Evolutionary conservation across 495 filamentous ascomycete genomes (phyloP), one percentile per base, ranked within the genome.

Genomic region (Lasiosphaeriaceae sp.): DNA sequence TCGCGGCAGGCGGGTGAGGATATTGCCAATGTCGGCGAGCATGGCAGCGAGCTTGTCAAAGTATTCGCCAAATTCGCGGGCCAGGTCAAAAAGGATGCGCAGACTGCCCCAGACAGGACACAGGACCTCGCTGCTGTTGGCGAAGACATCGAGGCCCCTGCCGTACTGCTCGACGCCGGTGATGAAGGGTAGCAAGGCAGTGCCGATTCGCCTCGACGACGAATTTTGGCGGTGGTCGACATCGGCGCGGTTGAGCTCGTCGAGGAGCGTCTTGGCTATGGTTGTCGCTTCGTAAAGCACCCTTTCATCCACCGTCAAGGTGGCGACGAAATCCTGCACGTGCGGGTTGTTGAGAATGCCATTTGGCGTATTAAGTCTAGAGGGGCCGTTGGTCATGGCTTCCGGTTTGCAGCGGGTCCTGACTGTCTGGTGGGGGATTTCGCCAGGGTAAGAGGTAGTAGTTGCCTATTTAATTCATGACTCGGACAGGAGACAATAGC

Each of bases 61-160:
- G 44, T 59, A 59, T n/a, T 59, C 56, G 14, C 56, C 56, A 34
- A 59, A 59, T 34, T 59, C 56, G 16, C 37, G 19, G 41, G 56
- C 56, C 19, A 59, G 22, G 14, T 54, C 20, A 39, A 59, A n/a
- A 7, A 59, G 17, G 20, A 59, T 47, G 2, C 56, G 17, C 8
- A 59, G 19, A 12, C 41, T 34, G 23, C 56, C 56, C 56, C 56
- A 59, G 17, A 59, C 11, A 12, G 56, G 56, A 22, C 56, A 59
- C 17, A 59, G 47, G n/a, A 59, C 21, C 8, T 59, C 56, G 37
- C 45, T 59, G 44, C 50, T 35, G 48, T 59, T 59, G 29, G 56
- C 56, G 39, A 59, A 54, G 17, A 59, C 35, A 44, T 54, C 51
- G 43, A 59, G 44, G 9, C 41, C 56, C 17, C 49, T 29, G 21